These are phyloP conservation scores for Sarocladium kiliense DNA, from an alignment of 2,329 filamentous ascomycete genomes.

Conservation along the genomic window DNA sequence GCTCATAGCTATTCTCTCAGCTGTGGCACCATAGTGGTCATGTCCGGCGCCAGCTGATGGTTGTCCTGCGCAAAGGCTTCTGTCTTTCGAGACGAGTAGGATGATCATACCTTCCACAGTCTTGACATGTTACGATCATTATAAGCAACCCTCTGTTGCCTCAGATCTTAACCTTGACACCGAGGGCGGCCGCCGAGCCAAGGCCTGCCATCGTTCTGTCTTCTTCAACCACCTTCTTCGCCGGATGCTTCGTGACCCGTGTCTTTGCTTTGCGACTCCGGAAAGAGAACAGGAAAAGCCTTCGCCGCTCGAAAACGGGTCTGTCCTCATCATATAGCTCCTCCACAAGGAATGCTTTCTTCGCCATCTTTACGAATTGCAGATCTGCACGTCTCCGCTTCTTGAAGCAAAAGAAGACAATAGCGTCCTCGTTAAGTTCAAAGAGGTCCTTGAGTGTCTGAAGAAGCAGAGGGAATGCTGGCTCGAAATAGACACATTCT, in stretches of 20 bases:
- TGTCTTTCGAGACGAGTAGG: too few species aligned
- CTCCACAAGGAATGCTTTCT: constrained; percentile 58
- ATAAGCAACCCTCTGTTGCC: too few species aligned
- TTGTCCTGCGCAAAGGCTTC: too few species aligned
- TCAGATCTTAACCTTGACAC: constrained; percentile 6
- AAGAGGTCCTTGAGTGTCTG: constrained; percentile 72
- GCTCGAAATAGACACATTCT: constrained; percentile 96
- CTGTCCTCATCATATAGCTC: constrained; percentile 59
- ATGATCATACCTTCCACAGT: too few species aligned
- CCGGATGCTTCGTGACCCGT: constrained; percentile 12
- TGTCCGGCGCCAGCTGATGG: too few species aligned
- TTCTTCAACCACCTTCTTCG: background rate
- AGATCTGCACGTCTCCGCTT: constrained; percentile 77
- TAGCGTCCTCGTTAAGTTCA: constrained; percentile 60
- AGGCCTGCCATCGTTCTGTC: background rate
- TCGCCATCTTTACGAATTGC: constrained; percentile 67
- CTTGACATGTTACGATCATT: too few species aligned
- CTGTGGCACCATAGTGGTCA: too few species aligned
- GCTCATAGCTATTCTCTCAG: too few species aligned
- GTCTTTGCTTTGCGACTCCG: constrained; percentile 23
- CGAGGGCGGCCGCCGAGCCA: background rate
- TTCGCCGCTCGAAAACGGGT: constrained; percentile 50
- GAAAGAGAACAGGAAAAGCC: constrained; percentile 57
- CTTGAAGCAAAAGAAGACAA: constrained; percentile 87
- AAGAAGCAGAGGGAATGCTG: constrained; percentile 83